phyloP scores from a whole-genome alignment of 108 stramenopile species.

The Pseudonitzschia multiseries region DNA sequence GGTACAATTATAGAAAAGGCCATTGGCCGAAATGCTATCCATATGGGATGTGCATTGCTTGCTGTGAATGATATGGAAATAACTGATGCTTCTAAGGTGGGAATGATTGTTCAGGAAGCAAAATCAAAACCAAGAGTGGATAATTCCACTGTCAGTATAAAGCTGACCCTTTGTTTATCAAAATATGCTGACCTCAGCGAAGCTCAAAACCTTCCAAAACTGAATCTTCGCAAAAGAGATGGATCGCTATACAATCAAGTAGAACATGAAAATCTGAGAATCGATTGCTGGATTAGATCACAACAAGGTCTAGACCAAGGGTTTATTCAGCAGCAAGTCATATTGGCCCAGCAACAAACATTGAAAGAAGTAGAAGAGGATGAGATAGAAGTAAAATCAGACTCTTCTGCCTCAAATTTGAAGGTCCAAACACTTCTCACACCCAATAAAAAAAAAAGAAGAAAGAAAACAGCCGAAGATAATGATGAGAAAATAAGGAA shows the following conservation, averaged over 20 bases:
- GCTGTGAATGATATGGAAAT: constrained; percentile 12
- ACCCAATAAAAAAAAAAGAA: not conserved
- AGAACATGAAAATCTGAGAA: not conserved
- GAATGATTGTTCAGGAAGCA: not conserved
- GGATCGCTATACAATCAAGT: not conserved
- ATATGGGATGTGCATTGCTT: constrained; percentile 15
- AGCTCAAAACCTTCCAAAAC: not conserved
- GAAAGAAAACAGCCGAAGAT: not conserved
- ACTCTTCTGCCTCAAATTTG: not conserved
- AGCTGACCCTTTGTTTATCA: constrained; percentile 19
- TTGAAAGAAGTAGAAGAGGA: not conserved
- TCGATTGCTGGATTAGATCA: not conserved
- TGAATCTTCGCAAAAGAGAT: constrained; percentile 8
- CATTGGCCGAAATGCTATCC: not conserved
- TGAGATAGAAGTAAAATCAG: not conserved
- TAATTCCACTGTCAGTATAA: not conserved
- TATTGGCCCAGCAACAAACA: not conserved
- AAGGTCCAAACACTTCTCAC: not conserved
- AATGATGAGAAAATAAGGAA: not conserved
- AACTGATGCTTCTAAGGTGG: not conserved
- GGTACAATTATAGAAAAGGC: not conserved
- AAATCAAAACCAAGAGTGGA: not conserved
- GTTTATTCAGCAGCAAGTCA: not conserved
- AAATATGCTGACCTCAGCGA: constrained; percentile 8
- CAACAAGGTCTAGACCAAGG: not conserved